Evolutionary conservation across 2,329 filamentous ascomycete genomes (phyloP), one percentile per base, ranked within the genome.

Genomic region (Fusarium mangiferae): DNA sequence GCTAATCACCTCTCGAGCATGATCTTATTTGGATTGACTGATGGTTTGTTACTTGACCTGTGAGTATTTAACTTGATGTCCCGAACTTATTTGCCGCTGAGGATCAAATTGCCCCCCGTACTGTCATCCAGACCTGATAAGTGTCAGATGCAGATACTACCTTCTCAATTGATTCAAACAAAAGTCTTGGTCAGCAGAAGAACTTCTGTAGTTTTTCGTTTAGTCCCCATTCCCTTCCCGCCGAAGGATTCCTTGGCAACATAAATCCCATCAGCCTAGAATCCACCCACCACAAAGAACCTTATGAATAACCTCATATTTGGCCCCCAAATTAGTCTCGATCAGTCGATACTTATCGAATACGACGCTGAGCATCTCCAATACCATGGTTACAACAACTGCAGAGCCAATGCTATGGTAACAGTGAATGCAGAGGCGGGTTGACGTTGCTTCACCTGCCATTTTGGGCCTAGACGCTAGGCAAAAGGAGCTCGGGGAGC

Each of bases 401-500:
- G 38, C 48, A 24, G 4, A 22, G 17, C 6, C 10, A 26, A 26
- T 52, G 38, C 48, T 18, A 17, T 30, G 35, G 61, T 20, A n/a
- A 48, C 48, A 38, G 42, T 30, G 30, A 51, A 60, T 41, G 45
- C 57, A 60, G 18, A 36, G 36, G 30, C 24, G 30, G n/a, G 30
- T 49, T 33, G 49, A 33, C 17, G 46, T 41, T 46, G 24, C 52
- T 35, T 68, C 22, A 68, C 66, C 64, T 68, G 45, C 66, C 30
- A 1, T 0, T 14, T 54, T 44, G 11, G 64, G 66, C 3, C 18
- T 68, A 68, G 66, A 4, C 14, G 17, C 26, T 41, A n/a, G 7
- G 17, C 33, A 5, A 38, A 63, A 63, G 58, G 39, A 66, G 20
- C 26, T 6, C 22, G 18, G 15, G 18, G 7, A 30, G 28, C 66